Evolutionary conservation across 1,139 yeast genomes (phyloP).

Genomic region (Nakaseomyces kungkrabaensis): DNA sequence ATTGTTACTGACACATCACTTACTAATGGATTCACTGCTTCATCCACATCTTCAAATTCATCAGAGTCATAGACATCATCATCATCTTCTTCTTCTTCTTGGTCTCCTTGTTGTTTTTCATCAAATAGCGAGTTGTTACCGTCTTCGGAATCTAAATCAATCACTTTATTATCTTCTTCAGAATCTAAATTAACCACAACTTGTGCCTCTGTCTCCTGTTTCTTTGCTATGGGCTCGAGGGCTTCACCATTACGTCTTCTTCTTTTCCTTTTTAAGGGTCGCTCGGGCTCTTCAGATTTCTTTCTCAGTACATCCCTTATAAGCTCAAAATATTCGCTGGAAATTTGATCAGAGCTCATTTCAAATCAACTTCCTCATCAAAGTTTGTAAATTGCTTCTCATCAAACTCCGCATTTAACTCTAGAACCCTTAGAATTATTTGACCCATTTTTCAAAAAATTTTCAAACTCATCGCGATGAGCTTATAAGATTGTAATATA

Average conservation of each 20-base stretch:
- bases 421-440: too few relatives aligned
- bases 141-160: conserved; percentile 5
- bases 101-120: conserved; percentile 7
- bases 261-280: conserved; percentile 16
- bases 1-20: conserved; percentile 22
- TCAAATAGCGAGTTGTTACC: neutral
- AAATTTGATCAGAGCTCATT: conserved; percentile 14
- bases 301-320: conserved; percentile 29
- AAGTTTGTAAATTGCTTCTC: too few relatives aligned
- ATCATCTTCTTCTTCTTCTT: conserved; percentile 15
- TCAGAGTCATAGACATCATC: conserved; percentile 31
- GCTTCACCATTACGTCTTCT: conserved; percentile 7
- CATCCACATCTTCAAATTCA: conserved; percentile 34
- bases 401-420: too few relatives aligned
- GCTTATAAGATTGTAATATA: too few relatives aligned
- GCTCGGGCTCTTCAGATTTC: conserved; percentile 6
- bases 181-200: conserved; percentile 25
- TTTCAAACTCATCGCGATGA: too few relatives aligned
- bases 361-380: neutral
- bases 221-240: neutral
- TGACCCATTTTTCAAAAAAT: too few relatives aligned
- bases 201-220: conserved; percentile 4
- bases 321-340: conserved; percentile 33
- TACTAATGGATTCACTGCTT: conserved; percentile 9
- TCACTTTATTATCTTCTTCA: conserved; percentile 13